A percentile compares a stretch with the other conserved stretches of the same genome.
Evolutionary conservation across 2,329 filamentous ascomycete genomes (phyloP).

Genomic region (Bertia moriformis): DNA sequence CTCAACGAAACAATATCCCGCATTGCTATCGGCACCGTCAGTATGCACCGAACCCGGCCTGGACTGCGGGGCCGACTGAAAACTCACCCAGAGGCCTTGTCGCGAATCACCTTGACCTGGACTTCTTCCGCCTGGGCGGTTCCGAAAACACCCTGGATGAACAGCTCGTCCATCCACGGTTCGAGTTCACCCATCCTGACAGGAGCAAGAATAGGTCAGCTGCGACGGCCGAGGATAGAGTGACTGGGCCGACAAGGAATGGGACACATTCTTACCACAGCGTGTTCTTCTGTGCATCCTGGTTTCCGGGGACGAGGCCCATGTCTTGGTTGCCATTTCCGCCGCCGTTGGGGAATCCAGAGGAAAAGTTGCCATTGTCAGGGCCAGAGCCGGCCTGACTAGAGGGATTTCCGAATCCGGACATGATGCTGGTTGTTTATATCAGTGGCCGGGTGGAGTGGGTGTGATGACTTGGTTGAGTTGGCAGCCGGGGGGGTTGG

Average conservation of each 20-base stretch:
- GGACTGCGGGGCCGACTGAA: too few species aligned
- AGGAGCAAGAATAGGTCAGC: conserved; percentile 3
- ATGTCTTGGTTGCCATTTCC: too few species aligned
- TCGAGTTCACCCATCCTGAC: conserved; percentile 99
- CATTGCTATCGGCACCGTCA: conserved; percentile 50
- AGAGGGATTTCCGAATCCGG: too few species aligned
- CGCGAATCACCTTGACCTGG: conserved; percentile 98
- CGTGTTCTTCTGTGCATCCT: background rate
- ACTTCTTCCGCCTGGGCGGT: conserved; percentile 86
- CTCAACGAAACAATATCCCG: conserved; percentile 97
- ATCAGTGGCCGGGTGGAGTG: too few species aligned
- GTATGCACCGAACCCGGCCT: too few species aligned
- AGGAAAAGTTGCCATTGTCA: too few species aligned
- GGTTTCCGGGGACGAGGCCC: too few species aligned
- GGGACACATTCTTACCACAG: background rate
- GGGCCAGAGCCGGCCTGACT: too few species aligned
- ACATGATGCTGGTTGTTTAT: too few species aligned
- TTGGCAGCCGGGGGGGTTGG: too few species aligned
- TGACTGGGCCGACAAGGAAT: background rate
- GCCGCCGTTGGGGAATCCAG: too few species aligned
- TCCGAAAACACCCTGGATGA: conserved; percentile 80
- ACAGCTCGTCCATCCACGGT: conserved; percentile 98
- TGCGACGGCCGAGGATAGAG: conserved; percentile 3
- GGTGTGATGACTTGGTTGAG: too few species aligned
- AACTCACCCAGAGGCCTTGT: conserved; percentile 96